Evolutionary conservation across 495 filamentous ascomycete genomes (phyloP).

Genomic region (Podospora pseudopauciseta): DNA sequence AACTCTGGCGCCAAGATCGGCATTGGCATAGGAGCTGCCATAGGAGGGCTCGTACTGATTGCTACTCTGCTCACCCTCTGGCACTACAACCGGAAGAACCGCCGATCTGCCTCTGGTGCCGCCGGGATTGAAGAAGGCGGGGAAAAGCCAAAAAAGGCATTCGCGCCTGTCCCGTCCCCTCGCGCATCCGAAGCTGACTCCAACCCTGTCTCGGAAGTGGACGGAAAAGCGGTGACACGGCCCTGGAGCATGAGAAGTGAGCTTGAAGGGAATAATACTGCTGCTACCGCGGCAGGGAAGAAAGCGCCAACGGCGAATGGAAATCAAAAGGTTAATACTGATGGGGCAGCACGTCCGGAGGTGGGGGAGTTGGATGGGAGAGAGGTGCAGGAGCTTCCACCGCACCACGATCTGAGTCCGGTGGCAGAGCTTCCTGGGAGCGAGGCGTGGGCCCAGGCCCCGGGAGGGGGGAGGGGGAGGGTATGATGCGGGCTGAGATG

Average conservation of each 20-base stretch:
- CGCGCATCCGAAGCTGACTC: constrained; percentile 18
- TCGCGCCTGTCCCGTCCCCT: constrained; percentile 6
- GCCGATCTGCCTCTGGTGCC: not conserved
- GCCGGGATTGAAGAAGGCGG: not conserved
- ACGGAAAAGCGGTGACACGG: constrained; percentile 17
- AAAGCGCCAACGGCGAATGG: not conserved
- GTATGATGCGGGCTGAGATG: not conserved
- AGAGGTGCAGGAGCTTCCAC: not conserved
- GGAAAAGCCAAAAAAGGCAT: not conserved
- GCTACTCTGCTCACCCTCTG: constrained; percentile 10
- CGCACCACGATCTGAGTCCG: constrained; percentile 15
- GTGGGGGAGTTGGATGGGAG: not conserved
- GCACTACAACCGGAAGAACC: constrained; percentile 9
- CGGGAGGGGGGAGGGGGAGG: constrained; percentile 1
- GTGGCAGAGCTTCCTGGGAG: constrained; percentile 24
- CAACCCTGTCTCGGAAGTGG: constrained; percentile 19
- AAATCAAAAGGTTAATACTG: not conserved
- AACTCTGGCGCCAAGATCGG: constrained; percentile 21
- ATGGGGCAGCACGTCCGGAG: not conserved
- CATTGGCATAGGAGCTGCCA: constrained; percentile 22
- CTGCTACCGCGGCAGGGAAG: not conserved
- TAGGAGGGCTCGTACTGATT: constrained; percentile 19
- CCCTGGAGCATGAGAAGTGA: constrained; percentile 28
- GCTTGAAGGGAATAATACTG: constrained; percentile 21
- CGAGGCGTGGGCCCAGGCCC: constrained; percentile 4